phyloP scores from a whole-genome alignment of 2,329 filamentous ascomycete genomes.

The Exophiala aquamarina region DNA sequence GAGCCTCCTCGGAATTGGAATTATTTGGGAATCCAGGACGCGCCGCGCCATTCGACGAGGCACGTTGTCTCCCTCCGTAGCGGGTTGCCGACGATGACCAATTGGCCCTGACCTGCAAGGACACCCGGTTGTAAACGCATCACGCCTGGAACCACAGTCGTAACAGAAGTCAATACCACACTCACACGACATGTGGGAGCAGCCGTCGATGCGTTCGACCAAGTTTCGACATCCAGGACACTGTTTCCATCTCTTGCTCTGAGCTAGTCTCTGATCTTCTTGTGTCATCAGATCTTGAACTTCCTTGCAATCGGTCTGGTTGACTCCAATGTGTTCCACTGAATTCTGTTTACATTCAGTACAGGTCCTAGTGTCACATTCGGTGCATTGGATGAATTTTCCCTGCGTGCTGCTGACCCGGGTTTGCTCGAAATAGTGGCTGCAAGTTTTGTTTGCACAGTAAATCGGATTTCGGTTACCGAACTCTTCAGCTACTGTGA shows the following conservation, averaged over 20 bases:
- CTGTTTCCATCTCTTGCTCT: conserved; percentile 16
- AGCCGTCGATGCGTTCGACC: conserved; percentile 18
- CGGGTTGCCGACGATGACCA: no score
- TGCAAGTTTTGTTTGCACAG: conserved; percentile 11
- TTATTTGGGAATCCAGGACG: no score
- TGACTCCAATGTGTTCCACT: conserved; percentile 1
- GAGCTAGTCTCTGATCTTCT: conserved; percentile 9
- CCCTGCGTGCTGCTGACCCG: neutral
- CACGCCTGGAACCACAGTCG: conserved; percentile 6
- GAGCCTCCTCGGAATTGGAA: no score
- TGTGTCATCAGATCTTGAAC: conserved; percentile 5
- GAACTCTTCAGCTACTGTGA: conserved; percentile 10
- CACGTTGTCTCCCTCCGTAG: no score
- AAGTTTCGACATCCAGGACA: conserved; percentile 21
- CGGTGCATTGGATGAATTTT: conserved; percentile 12
- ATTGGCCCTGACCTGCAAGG: neutral
- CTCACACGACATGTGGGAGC: conserved; percentile 18
- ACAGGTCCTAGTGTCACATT: conserved; percentile 12
- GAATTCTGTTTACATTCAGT: conserved; percentile 12
- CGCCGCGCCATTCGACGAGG: no score
- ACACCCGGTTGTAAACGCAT: neutral
- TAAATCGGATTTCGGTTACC: conserved; percentile 9
- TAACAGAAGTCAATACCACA: conserved; percentile 21
- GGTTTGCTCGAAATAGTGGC: conserved; percentile 5
- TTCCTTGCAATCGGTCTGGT: conserved; percentile 5